Evolutionary conservation across 73 alveolate genomes (phyloP), one percentile per base, ranked within the genome.

Genomic region (Stentor roeselii): DNA sequence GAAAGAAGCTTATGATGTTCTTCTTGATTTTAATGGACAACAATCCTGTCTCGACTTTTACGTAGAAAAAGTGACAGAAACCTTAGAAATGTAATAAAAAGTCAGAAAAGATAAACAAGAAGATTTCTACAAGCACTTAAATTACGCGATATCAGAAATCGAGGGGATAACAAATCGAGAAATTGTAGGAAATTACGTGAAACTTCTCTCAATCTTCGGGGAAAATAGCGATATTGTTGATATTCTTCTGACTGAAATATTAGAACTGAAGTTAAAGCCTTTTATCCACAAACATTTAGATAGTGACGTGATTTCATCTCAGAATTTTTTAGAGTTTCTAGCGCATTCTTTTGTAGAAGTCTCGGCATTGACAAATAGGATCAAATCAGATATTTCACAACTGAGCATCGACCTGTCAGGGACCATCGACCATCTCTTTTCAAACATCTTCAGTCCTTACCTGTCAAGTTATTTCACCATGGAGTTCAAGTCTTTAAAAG

Each of bases 51-150:
- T 67, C 34, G 41, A 67, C 0, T 67, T 67, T 67, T 67, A 67
- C 34, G 37, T 67, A 15, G n/a, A 21, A n/a, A 67, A 67, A 67
- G 37, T 67, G 27, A 67, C 80, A 30, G 80, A 67, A 67, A 30
- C 80, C 34, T n/a, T 67, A 0, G 80, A 32, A 67, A 67, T 67
- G 80, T 67, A 67, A 67, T 27, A 67, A 67, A 0, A 15, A 67
- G 21, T 67, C 34, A 67, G 80, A 67, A 67, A 32, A 67, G 80
- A 67, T 40, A n/a, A 67, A 67, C n/a, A 67, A 67, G 80, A 67
- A 1, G 41, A 21, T 67, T 67, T 67, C 34, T 21, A 67, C n/a
- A 67, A 32, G 41, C 80, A 67, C 11, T 21, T 67, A 32, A 32
- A 67, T 15, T 21, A 2, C n/a, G 80, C 80, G 21, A 21, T 67